These are phyloP conservation scores for Piper betle DNA, from an alignment of 164 flowering plant genomes.

Conservation along the genomic window DNA sequence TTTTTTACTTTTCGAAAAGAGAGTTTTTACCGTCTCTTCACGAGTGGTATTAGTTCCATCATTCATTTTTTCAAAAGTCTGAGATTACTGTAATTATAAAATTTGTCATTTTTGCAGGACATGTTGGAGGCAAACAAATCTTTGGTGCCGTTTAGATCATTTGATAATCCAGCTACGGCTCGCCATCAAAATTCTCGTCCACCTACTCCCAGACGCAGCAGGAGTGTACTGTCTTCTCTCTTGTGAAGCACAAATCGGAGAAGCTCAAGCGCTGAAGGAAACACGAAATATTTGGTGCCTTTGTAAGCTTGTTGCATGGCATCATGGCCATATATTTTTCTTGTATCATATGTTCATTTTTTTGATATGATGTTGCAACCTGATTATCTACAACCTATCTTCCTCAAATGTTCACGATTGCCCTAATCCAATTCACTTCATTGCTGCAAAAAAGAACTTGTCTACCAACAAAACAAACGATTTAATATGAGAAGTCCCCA, in stretches of 20 bases:
- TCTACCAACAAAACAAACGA: too few relatives aligned
- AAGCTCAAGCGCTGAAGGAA: constrained; percentile 22
- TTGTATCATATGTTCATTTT: too few relatives aligned
- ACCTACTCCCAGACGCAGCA: constrained; percentile 78
- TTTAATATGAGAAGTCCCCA: too few relatives aligned
- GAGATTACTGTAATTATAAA: neutral
- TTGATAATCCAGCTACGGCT: constrained; percentile 22
- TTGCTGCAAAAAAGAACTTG: too few relatives aligned
- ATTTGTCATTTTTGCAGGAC: constrained; percentile 31
- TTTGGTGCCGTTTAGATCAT: constrained; percentile 46
- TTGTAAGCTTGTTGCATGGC: too few relatives aligned
- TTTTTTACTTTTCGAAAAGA: neutral
- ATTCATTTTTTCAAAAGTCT: neutral
- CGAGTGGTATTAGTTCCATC: neutral
- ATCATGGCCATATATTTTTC: too few relatives aligned
- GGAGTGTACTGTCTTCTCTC: constrained; percentile 63
- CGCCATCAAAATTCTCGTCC: constrained; percentile 28
- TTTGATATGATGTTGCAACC: too few relatives aligned
- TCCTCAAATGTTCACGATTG: too few relatives aligned
- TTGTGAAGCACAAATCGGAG: constrained; percentile 44
- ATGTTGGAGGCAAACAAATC: constrained; percentile 30
- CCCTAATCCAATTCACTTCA: too few relatives aligned
- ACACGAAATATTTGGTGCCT: constrained; percentile 4
- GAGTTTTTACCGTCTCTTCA: neutral
- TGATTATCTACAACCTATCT: too few relatives aligned